Base-by-base conservation (phyloP, 331 rosid genomes). In the Saraca asoca region DNA sequence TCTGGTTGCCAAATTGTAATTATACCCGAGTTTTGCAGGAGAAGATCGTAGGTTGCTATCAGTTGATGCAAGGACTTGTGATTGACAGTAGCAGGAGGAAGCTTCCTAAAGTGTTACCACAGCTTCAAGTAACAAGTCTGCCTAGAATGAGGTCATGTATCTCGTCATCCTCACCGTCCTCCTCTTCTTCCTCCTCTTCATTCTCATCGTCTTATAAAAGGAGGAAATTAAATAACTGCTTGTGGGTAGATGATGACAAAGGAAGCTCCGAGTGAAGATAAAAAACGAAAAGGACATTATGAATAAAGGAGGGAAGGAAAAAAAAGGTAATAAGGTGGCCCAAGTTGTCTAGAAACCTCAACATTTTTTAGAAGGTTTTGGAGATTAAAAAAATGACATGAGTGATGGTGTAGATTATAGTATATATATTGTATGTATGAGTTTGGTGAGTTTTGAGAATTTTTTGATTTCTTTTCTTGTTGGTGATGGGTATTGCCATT, bases 211-310 rank as follows among this genome's bases (percentile, higher is more conserved):
- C 86, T 39, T 73, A 53, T 75, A 94, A 90, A 85, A 90, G 90
- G 81, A 77, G 96, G 85, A 94, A 90, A 85, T 46, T 86, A 76
- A 83, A 80, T 67, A 84, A 79, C 55, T 80, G 76, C 70, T 81
- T 72, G 72, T 84, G 95, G 96, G 89, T 78, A 69, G 91, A 79
- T 74, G 95, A 82, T 73, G 97, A 88, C 83, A 85, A 86, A 63
- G 92, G 83, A 83, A 90, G 64, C 81, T 73, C 84, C 75, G 77
- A 75, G 77, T 81, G 80, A 90, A 72, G 80, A 70, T 43, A 19
- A 54, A 64, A 44, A 69, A 31, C 11, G 7, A 39, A 39, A 39
- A 39, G 11, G 43, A 39, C 8, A 9, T 34, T 4, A 64, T 76
- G 5, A 70, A 71, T 44, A 64, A 70, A 51, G 38, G 61, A 44